A percentile compares a stretch with the other conserved stretches of the same genome.
Evolutionary conservation across 2,329 filamentous ascomycete species (phyloP).

Genomic region (Hypoxylon sp.): DNA sequence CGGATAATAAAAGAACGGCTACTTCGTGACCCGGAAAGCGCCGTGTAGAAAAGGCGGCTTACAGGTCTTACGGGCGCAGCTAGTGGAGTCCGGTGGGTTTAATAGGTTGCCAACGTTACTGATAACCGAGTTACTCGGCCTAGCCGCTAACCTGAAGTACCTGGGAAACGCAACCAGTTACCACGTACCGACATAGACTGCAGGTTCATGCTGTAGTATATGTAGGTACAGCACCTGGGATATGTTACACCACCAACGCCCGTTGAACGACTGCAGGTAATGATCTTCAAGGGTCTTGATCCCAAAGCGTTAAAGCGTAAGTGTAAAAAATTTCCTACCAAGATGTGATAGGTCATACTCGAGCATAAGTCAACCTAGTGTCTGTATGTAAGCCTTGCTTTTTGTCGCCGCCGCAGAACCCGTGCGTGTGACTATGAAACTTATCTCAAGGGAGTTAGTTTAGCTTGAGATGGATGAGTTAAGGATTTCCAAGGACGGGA

Average conservation of each 20-base stretch:
- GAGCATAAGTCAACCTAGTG: slow-evolving; percentile 19
- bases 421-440: not conserved
- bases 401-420: not conserved
- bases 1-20: slow-evolving; percentile 39
- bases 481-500: slow-evolving; percentile 37
- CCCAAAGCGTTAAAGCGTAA: slow-evolving; percentile 9
- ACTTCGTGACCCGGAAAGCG: slow-evolving; percentile 5
- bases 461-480: slow-evolving; percentile 17
- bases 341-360: slow-evolving; percentile 1
- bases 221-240: slow-evolving; percentile 14
- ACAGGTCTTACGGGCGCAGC: slow-evolving; percentile 20
- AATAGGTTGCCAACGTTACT: slow-evolving; percentile 22
- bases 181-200: slow-evolving; percentile 1
- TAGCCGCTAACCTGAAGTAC: slow-evolving; percentile 10
- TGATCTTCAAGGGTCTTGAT: slow-evolving; percentile 28
- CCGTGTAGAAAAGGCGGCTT: slow-evolving; percentile 19
- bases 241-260: slow-evolving; percentile 24
- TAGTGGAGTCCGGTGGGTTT: slow-evolving; percentile 34
- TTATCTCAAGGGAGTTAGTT: slow-evolving; percentile 4
- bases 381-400: slow-evolving; percentile 20
- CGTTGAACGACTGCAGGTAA: slow-evolving; percentile 22
- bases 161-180: not conserved
- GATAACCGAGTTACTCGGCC: slow-evolving; percentile 21
- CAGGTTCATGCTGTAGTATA: not conserved
- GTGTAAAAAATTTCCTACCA: slow-evolving; percentile 6